Base-by-base conservation (phyloP, 2,329 filamentous ascomycete genomes). In the Colletotrichum paranaense region DNA sequence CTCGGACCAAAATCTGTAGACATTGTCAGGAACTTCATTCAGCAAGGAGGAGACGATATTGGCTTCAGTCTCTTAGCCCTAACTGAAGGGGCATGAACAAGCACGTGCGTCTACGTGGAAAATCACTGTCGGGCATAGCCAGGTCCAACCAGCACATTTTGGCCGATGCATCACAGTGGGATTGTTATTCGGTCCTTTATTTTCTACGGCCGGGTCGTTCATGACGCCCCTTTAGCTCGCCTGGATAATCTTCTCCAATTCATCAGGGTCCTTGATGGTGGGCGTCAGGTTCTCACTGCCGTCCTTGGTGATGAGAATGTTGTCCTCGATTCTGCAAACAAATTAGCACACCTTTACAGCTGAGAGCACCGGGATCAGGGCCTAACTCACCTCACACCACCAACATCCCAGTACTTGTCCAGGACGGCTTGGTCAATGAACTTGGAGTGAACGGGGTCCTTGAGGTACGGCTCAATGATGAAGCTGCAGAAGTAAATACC, bases 401-500 rank as follows among this genome's bases (percentile, higher is more conserved):
- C 93, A 1, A 95, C 95, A 66, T 92, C 90, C 92, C 95, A 95
- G 83, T 97, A 98, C 77, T 89, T 90, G 14, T 94, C 88, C 52
- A 98, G 82, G 1, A 95, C 93, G 24, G 87, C 84, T 53, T 86
- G 85, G 79, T 98, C 91, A 78, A 98, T 97, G 79, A 91, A 97
- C 79, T 92, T 91, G 67, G 89, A 88, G 78, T 95, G 91, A 60
- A 90, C 88, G 0, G 93, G 90, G 76, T 95, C 91, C 60, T 91
- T 87, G 14, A 97, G 86, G 80, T 93, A 97, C 0, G 95, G 94
- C 57, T 92, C 90, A 74, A 98, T 94, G 76, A 97, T 97, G 80
- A 95, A 98, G 24, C 91, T 89, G 83, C 94, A 97, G 82, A 98
- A 98, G 84, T 98, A 98, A 75, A 96, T 92, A 60, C 97, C 97